Percentiles rank a stretch among this genome's conserved stretches.
phyloP scores from a whole-genome alignment of 2,329 filamentous ascomycete species.

The Madurella mycetomatis region DNA sequence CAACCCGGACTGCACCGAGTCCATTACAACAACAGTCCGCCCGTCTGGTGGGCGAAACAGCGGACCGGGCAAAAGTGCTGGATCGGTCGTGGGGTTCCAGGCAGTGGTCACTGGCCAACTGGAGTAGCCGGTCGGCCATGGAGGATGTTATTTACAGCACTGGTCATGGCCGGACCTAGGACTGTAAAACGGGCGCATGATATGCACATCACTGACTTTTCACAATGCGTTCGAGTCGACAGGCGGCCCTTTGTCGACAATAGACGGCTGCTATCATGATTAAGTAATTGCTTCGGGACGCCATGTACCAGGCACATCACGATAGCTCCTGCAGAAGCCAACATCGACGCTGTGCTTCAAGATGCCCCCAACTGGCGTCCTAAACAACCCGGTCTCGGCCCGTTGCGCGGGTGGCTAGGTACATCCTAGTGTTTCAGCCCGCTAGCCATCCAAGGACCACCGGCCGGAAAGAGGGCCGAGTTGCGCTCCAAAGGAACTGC shows the following conservation, averaged over 20 bases:
- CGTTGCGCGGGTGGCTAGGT: conserved; percentile 8
- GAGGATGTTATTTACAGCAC: neutral
- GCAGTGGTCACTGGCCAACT: neutral
- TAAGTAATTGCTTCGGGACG: too few species aligned
- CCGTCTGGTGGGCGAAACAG: neutral
- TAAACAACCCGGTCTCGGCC: conserved; percentile 1
- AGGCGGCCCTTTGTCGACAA: too few species aligned
- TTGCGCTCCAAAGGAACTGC: neutral
- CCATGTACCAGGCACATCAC: too few species aligned
- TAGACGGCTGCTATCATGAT: too few species aligned
- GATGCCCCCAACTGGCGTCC: neutral
- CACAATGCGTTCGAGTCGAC: too few species aligned
- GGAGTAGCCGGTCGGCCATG: neutral
- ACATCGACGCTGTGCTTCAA: neutral
- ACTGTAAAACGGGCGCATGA: neutral
- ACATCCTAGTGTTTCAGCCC: conserved; percentile 3
- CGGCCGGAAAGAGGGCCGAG: neutral
- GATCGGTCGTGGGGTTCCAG: neutral
- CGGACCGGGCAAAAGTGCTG: neutral
- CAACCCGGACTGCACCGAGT: neutral
- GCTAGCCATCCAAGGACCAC: neutral
- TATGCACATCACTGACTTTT: neutral
- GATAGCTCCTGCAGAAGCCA: too few species aligned
- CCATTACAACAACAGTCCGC: neutral
- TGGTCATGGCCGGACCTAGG: neutral